Evolutionary conservation across 2,329 filamentous ascomycete species (phyloP), one percentile per base, ranked within the genome.

Genomic region (Diaporthe longicolla): DNA sequence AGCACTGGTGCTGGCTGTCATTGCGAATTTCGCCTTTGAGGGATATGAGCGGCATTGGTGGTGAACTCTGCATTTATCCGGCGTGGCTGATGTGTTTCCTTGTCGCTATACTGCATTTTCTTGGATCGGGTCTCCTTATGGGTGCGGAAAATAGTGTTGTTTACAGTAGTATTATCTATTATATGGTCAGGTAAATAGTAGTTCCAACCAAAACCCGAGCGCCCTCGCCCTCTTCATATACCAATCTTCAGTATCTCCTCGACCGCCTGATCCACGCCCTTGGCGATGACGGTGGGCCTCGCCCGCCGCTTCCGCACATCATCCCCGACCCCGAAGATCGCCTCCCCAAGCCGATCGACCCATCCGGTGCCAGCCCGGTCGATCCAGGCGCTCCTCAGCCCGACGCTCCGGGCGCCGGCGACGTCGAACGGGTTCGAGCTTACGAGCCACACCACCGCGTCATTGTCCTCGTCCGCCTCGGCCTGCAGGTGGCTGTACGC

Each of bases 21-120:
- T 88, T 5, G 81, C 97, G 35, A 97, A 97, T 82, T 97, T 98
- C 86, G 93, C 85, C 6, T 92, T 95, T 79, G 91, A 96, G 76
- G 89, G 94, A n/a, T 89, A 87, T 50, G 89, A 91, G 66, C 87
- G 90, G 74, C 79, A 82, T 10, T 75, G 89, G n/a, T 90, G 89
- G 89, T 91, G 77, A 81, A 15, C n/a, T 68, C 37, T 40, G 58
- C 29, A 32, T 40, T 54, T 21, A 7, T 45, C 19, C 2, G 26
- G 35, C 26, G 52, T 32, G 24, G n/a, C 32, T 32, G 11, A 24
- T 8, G 40, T 50, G 32, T n/a, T 71, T 63, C 11, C 10, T 37
- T 55, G 19, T 21, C 50, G 57, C 21, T 4, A 40, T 35, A 40
- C 40, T 61, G 57, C 43, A 71, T 71, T 11, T 13, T 71, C 29